Percentiles rank a stretch among this genome's conserved stretches.
phyloP scores from a whole-genome alignment of 345 rosid species.

The Kernera saxatilis region DNA sequence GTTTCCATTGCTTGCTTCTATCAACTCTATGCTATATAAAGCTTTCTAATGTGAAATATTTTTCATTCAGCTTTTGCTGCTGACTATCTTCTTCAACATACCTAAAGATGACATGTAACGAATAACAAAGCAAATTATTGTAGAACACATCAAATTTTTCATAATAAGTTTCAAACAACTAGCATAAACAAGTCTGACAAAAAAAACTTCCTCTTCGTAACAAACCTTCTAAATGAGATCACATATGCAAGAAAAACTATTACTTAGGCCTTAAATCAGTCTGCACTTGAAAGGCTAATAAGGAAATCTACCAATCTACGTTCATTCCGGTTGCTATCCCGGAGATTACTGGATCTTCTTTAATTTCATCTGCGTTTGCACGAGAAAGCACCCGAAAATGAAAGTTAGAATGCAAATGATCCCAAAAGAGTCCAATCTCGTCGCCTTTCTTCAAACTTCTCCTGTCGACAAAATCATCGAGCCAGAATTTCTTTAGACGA shows the following conservation, averaged over 20 bases:
- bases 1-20: slow-evolving; percentile 7
- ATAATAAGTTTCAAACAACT: too few species aligned
- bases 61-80: neutral
- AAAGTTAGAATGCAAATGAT: neutral
- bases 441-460: neutral
- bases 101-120: neutral
- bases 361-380: neutral
- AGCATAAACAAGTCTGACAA: too few species aligned
- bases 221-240: neutral
- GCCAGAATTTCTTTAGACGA: neutral
- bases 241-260: neutral
- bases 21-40: slow-evolving; percentile 15
- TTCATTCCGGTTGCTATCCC: neutral
- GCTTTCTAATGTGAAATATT: slow-evolving; percentile 2
- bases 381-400: neutral
- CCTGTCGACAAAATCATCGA: neutral
- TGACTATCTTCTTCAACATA: neutral
- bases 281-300: neutral
- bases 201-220: neutral
- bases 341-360: neutral
- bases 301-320: neutral
- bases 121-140: neutral
- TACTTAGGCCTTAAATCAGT: neutral
- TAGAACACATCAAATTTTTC: neutral
- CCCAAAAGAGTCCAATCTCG: slow-evolving; percentile 3